Base-by-base conservation (phyloP, 139 green algal genomes). In the Chlorella vulgaris region DNA sequence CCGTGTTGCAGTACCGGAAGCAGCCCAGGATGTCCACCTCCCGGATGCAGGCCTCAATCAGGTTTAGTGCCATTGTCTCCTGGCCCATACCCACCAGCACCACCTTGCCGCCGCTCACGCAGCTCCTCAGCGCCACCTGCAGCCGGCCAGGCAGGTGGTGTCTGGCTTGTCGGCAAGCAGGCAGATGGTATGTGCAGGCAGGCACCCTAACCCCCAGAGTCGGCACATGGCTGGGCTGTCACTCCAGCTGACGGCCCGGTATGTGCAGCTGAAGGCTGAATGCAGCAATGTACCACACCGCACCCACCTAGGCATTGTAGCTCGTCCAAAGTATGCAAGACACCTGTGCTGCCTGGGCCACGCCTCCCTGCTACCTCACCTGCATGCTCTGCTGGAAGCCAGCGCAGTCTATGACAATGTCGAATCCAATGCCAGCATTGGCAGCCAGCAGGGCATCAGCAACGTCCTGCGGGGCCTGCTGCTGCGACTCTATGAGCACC, bases 1-100 rank as follows among this genome's bases (percentile, higher is more conserved):
- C 86, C 58, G 89, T 93, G 81, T 93, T 88, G 63, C 58, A 66
- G 74, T 93, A 93, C 7, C 90, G 61, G 84, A 93, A 93, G 63
- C 83, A 71, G 28, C 90, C 90, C 58, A 91, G 28, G 21, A 93
- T 81, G 68, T 93, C 87, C 38, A 93, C 63, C 79, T 93, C 90
- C 26, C 84, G 80, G 40, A 70, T 70, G 58, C 35, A 47, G 6
- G 84, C 85, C 43, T 79, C 74, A 0, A 68, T 51, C 31, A 93
- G 71, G 19, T 82, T 69, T 29, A 93, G 81, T 8, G 43, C 83
- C 84, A 92, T 92, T 31, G 88, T 36, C 22, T 86, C 79, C n/a
- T 89, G 68, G 24, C 86, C 90, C 89, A 93, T 89, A 28, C 89
- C 89, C 51, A 93, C 73, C 31, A 92, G 69, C 22, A 89, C 80